Evolutionary conservation across 2,329 filamentous ascomycete species (phyloP), one percentile per base, ranked within the genome.

Genomic region (Monosporascus sp.): DNA sequence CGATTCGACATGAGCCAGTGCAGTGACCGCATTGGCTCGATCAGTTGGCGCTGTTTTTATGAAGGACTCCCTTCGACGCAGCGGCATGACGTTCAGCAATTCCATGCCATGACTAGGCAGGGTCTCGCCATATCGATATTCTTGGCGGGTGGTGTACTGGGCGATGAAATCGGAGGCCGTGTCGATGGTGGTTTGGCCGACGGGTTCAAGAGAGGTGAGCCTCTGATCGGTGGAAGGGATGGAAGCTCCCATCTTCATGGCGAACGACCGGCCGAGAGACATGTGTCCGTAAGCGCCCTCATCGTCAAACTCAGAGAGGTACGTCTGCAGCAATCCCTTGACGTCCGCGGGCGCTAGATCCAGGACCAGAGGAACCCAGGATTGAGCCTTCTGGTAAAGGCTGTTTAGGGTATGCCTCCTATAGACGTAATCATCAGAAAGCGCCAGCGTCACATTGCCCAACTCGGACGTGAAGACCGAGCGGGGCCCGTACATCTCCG

Each of bases 161-260:
- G 94, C 91, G 65, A 99, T 84, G 63, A 99, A 96, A 67, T 97
- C 93, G 2, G 94, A 97, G 0, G 90, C 91, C 11, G 92, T 91
- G 67, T 97, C 96, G 68, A 97, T 87, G 57, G 83, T 83, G 51
- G 83, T 83, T 47, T 87, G 83, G 18, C 87, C 85, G 57, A 89
- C 81, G 37, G 80, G 81, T 60, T 95, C 89, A 48, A 99, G 84
- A 6, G 90, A 92, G 61, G 82, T 85, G 43, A 99, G 78, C 57
- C 90, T 84, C 65, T 95, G 90, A 67, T 99, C 93, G 9, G 88
- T 92, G 5, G 81, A 79, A 5, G 95, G 93, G 52, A 99, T 90
- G 17, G 87, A 77, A 8, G 90, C 89, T 3, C 94, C 94, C 76
- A 97, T 89, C 65, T 99, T 91, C 27, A 96, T 74, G 15, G 94